These are phyloP conservation scores for Prunus salicina DNA, from an alignment of 306 rosid genomes.

Conservation along the genomic window DNA sequence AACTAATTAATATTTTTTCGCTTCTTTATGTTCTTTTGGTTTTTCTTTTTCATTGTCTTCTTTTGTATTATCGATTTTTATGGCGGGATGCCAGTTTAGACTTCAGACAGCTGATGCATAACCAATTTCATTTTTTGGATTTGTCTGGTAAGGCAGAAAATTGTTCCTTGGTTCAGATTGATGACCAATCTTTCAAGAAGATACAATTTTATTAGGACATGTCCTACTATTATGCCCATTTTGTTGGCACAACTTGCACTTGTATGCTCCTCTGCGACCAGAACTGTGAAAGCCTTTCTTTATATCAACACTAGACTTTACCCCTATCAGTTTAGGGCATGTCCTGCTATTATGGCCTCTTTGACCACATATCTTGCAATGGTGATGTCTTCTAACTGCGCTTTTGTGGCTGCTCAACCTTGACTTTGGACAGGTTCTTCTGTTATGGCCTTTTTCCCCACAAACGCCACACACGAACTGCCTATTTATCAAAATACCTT, in stretches of 20 bases:
- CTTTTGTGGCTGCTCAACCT: constrained; percentile 28
- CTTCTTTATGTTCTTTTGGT: too few relatives aligned
- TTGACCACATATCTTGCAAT: constrained; percentile 50
- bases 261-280: constrained; percentile 36
- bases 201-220: constrained; percentile 46
- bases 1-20: too few relatives aligned
- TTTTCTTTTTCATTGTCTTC: background rate
- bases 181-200: constrained; percentile 24
- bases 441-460: constrained; percentile 82
- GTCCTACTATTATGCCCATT: constrained; percentile 76
- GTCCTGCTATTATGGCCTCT: constrained; percentile 70
- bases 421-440: constrained; percentile 63
- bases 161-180: constrained; percentile 1
- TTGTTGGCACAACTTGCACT: constrained; percentile 56
- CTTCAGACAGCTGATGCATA: too few relatives aligned
- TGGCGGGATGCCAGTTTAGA: too few relatives aligned
- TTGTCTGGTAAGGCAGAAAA: background rate
- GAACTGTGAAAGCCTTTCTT: constrained; percentile 7
- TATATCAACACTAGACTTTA: constrained; percentile 6
- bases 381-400: constrained; percentile 30
- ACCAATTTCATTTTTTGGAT: background rate
- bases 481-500: constrained; percentile 37
- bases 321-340: constrained; percentile 39
- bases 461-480: constrained; percentile 55
- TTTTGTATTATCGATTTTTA: too few relatives aligned